These are phyloP conservation scores for Didymella keratinophila DNA, from an alignment of 2,329 filamentous ascomycete genomes.

Conservation along the genomic window DNA sequence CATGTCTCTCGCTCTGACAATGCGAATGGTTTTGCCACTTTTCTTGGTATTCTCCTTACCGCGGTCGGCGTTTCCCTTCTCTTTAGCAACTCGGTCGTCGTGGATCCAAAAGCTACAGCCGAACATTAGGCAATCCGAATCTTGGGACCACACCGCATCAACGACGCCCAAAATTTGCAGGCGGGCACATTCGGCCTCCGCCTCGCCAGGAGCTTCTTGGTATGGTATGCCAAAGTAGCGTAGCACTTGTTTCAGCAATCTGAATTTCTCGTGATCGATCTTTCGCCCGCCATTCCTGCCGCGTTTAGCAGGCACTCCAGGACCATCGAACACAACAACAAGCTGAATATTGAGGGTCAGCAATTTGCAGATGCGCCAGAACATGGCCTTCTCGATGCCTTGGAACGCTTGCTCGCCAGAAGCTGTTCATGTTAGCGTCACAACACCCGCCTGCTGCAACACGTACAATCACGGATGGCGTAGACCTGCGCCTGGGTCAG, in stretches of 20 bases:
- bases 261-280: slow-evolving; percentile 46
- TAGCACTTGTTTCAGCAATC: slow-evolving; percentile 50
- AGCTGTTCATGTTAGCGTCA: slow-evolving; percentile 25
- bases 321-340: slow-evolving; percentile 64
- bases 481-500: slow-evolving; percentile 46
- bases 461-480: slow-evolving; percentile 47
- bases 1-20: slow-evolving; percentile 44
- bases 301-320: slow-evolving; percentile 53
- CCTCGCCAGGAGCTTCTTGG: slow-evolving; percentile 57
- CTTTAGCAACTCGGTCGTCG: slow-evolving; percentile 40
- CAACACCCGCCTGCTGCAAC: not conserved
- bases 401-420: slow-evolving; percentile 47
- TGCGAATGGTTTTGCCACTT: slow-evolving; percentile 38
- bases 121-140: slow-evolving; percentile 59
- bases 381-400: slow-evolving; percentile 53
- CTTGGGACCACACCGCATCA: slow-evolving; percentile 60
- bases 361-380: slow-evolving; percentile 55
- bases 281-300: slow-evolving; percentile 37
- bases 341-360: slow-evolving; percentile 60
- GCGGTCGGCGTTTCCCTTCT: slow-evolving; percentile 26
- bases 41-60: slow-evolving; percentile 46
- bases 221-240: slow-evolving; percentile 52
- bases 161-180: slow-evolving; percentile 55
- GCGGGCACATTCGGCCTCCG: slow-evolving; percentile 59
- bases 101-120: slow-evolving; percentile 55